Base-by-base conservation (phyloP, 179 eudicot species). In the Silene noctiflora region DNA sequence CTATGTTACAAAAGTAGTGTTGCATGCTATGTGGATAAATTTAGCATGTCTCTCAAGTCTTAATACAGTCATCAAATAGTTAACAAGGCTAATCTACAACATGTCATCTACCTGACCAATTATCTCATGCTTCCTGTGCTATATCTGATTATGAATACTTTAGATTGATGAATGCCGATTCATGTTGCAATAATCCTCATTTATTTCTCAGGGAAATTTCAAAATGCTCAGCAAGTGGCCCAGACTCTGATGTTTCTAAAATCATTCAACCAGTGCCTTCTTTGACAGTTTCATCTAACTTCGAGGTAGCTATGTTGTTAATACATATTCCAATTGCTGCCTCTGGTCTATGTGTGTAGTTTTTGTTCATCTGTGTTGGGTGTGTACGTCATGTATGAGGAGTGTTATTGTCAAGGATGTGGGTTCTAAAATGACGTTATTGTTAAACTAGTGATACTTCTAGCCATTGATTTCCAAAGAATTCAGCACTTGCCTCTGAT, bases 261-360 rank as follows among this genome's bases (percentile, higher is more conserved):
- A 82, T 39, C 76, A 76, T 79, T 83, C 89, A 77, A 68, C 71
- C 77, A 29, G 77, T 84, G 20, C 77, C 89, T 72, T 81, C 88
- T 72, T 81, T 89, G 56, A 85, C 84, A 58, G 93, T 91, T 66
- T 91, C 96, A 39, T 91, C 96, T 35, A 91, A 91, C 71, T 91
- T 91, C 67, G 96, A 91, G 96, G 96, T 82, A 82, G 22, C 46
- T 27, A n/a, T 8, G 51, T 58, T n/a, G 27, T 70, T 62, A 53
- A 39, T 58, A 39, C 19, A 13, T 71, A 14, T 29, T 13, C 63
- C 75, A 71, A 4, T 53, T 64, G 22, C 58, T 14, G 20, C 13
- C 29, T 63, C 59, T 27, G 27, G 69, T 62, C 29, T 7, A 35
- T 2, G 33, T 62, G 9, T 56, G 16, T 63, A 22, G 84, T 67